Conservation (phyloP, 306 rosid genomes). For the Prunus fruticosa region DNA sequence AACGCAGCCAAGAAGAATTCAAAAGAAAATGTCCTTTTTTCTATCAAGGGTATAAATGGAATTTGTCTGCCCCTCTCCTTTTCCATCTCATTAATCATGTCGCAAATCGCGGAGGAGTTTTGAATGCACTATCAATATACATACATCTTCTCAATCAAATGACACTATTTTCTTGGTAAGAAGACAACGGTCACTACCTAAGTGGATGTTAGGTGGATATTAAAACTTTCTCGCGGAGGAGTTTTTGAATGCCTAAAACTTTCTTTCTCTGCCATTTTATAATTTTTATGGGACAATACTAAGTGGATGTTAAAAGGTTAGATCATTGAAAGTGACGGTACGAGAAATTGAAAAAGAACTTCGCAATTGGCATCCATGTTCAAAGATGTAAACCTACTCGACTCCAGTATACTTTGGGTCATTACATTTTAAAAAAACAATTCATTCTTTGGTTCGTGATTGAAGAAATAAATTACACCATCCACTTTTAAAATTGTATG, state of each 20-base stretch:
- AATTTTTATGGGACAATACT: background rate
- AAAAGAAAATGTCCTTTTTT: no score
- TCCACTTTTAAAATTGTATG: no score
- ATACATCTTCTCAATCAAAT: conserved; percentile 1
- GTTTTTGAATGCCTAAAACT: no score
- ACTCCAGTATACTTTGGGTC: no score
- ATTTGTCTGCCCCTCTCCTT: background rate
- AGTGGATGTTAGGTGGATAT: no score
- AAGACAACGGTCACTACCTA: background rate
- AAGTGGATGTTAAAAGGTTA: conserved; percentile 12
- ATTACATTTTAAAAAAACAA: no score
- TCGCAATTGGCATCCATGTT: background rate
- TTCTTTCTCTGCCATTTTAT: background rate
- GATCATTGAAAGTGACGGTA: background rate
- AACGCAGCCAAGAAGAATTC: no score
- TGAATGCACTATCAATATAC: background rate
- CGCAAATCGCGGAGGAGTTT: conserved; percentile 44
- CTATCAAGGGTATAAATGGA: no score
- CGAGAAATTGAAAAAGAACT: background rate
- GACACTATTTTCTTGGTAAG: conserved; percentile 15
- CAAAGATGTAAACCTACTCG: no score
- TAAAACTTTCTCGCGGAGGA: no score
- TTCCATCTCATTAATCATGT: conserved; percentile 18
- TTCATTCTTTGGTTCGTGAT: background rate
- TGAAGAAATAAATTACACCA: background rate